Evolutionary conservation across 2,329 filamentous ascomycete genomes (phyloP), one percentile per base, ranked within the genome.

Genomic region (Alternaria consortialis): DNA sequence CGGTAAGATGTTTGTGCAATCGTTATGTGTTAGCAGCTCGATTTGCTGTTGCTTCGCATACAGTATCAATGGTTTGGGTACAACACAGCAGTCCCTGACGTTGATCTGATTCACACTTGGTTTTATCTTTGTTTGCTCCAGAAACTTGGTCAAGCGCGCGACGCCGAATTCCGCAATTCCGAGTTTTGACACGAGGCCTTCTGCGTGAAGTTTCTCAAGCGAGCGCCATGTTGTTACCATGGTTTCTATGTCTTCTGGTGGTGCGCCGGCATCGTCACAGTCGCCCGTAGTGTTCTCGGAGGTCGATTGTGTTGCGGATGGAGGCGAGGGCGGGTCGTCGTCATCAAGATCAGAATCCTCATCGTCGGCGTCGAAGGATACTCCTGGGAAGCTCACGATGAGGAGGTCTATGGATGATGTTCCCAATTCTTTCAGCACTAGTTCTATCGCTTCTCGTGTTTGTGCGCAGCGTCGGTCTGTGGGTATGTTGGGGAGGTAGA

Each of bases 41-140:
- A 99, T 93, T 20, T 87, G 85, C 75, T 93, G 85, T 65, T 90
- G 84, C 78, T 92, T 94, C n/a, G 94, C 94, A 71, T 96, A 90
- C 71, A 91, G 81, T 60, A 93, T 89, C 64, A 99, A 85, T 12
- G 93, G 90, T 72, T 93, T 94, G 8, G 95, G 95, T 43, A 98
- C 95, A 47, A 93, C 94, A 80, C 95, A 99, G 83, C 94, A 98
- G 80, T 98, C 92, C 71, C 92, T 90, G 52, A 97, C 87, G 77
- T 98, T 98, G 84, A 99, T 97, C 84, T 99, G 95, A 79, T 98
- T 89, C 40, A 98, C 94, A 20, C 87, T 86, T 0, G 95, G 95
- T 68, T 87, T 87, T 62, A 97, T 84, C 40, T 83, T 84, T 23
- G 92, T 90, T 63, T 87, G 84, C 42, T 87, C 84, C 27, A 98